Evolutionary conservation across 805 yeast genomes (phyloP).

Genomic region (Alloascoidea hylecoeti): DNA sequence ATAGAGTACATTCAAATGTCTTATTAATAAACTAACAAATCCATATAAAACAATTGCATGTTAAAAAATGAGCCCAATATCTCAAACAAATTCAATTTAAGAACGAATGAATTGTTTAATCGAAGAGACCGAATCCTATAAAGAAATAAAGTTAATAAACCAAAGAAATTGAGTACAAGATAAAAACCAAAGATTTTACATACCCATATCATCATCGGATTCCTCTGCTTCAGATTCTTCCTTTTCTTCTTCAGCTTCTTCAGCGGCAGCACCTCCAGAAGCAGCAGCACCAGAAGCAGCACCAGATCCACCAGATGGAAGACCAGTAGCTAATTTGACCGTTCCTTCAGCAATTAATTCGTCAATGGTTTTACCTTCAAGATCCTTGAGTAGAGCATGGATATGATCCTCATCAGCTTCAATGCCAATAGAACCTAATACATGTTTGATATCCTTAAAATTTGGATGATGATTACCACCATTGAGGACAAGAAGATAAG

Average conservation of each 20-base stretch:
- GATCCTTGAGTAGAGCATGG: constrained; percentile 63
- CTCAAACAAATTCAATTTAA: too few relatives aligned
- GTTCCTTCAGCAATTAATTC: constrained; percentile 92
- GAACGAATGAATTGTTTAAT: too few relatives aligned
- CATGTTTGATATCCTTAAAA: constrained; percentile 78
- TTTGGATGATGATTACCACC: constrained; percentile 94
- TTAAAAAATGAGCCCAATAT: too few relatives aligned
- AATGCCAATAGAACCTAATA: constrained; percentile 89
- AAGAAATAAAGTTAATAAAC: too few relatives aligned
- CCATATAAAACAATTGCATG: too few relatives aligned
- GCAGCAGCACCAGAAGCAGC: constrained; percentile 59
- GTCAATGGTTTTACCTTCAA: constrained; percentile 85
- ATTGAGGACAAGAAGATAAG: constrained; percentile 94
- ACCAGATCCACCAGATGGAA: constrained; percentile 96
- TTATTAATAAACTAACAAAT: too few relatives aligned
- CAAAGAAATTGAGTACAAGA: too few relatives aligned
- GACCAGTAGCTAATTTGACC: constrained; percentile 92
- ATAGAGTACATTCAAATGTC: too few relatives aligned
- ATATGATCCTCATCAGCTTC: constrained; percentile 89
- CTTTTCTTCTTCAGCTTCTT: constrained; percentile 57
- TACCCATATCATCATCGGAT: constrained; percentile 23
- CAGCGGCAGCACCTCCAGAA: constrained; percentile 58
- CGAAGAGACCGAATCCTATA: too few relatives aligned
- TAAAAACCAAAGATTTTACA: too few relatives aligned
- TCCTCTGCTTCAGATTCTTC: constrained; percentile 44